Evolutionary conservation across 169 alveolate species (phyloP), one percentile per base, ranked within the genome.

Genomic region (Theileria equi): DNA sequence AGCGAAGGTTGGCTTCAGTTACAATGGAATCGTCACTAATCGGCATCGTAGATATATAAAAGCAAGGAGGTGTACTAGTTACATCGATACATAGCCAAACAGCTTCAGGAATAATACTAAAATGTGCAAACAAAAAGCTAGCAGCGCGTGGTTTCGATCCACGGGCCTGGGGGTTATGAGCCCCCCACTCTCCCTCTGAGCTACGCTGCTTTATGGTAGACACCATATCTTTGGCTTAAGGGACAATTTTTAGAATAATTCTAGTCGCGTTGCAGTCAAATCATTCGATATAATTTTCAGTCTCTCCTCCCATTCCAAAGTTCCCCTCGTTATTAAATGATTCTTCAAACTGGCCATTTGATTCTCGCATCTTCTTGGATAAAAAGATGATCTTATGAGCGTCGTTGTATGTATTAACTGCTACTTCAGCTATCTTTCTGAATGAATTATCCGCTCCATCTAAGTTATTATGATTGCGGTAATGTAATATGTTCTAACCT

Each of bases 141-240:
- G 95, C 95, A 91, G 93, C 94, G 95, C 95, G 92, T 82, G 94
- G 95, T 84, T 91, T 91, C 95, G 95, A 91, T 91, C 95, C 94
- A 84, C 94, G 95, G 95, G 74, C 95, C 95, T 89, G 93, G 95
- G 95, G 95, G 95, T 91, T 91, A 91, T 91, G 95, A 89, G 95
- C 95, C 95, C 95, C 95, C 93, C 94, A 91, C 95, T 91, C 95
- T 89, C 78, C 95, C 95, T 84, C 95, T 89, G 95, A 91, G 95
- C 95, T 89, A 89, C 95, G 94, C 93, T 91, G 95, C 95, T 88
- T 63, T 21, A n/a, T 23, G 6, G 1, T n/a, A 2, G 5, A 10
- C 59, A 26, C 60, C 11, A 34, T 34, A 60, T 43, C 68, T 26
- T 60, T 60, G 70, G 34, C 44, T 60, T 60, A 60, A 60, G 44